Conservation (phyloP, 805 yeast genomes). For the Cyberlindnera mycetangii region DNA sequence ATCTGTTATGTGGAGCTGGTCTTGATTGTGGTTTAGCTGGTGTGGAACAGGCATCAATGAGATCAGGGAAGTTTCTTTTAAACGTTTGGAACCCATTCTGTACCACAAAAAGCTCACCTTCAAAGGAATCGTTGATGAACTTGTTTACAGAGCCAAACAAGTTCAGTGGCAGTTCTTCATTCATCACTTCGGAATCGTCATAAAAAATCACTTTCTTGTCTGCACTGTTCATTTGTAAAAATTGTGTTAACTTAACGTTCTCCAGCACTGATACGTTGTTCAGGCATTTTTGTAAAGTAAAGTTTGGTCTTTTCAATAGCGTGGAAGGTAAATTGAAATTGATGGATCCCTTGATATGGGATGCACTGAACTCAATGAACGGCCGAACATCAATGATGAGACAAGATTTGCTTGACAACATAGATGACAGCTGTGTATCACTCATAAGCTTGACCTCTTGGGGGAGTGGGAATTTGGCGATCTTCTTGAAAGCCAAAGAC, state of each 20-base stretch:
- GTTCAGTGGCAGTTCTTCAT: conserved; percentile 33
- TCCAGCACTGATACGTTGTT: conserved; percentile 58
- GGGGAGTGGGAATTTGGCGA: conserved; percentile 18
- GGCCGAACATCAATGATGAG: conserved; percentile 79
- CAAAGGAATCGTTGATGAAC: conserved; percentile 39
- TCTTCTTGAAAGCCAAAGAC: conserved; percentile 12
- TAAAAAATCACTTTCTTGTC: conserved; percentile 21
- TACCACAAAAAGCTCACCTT: conserved; percentile 41
- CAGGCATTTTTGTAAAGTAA: conserved; percentile 59
- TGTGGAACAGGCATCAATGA: conserved; percentile 18
- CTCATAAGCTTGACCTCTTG: conserved; percentile 10
- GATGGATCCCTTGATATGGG: conserved; percentile 58
- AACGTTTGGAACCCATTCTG: conserved; percentile 41
- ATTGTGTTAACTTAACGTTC: conserved; percentile 38
- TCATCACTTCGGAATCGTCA: conserved; percentile 21
- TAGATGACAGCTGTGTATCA: conserved; percentile 8
- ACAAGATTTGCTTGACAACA: conserved; percentile 22
- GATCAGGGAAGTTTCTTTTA: conserved; percentile 26
- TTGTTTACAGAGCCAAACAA: conserved; percentile 47
- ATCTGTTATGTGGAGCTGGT: conserved; percentile 20
- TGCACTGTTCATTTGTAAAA: conserved; percentile 24
- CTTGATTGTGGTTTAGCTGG: conserved; percentile 1
- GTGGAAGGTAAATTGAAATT: conserved; percentile 92
- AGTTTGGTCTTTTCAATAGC: conserved; percentile 69
- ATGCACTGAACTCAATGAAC: conserved; percentile 63